phyloP scores from a whole-genome alignment of 2,329 filamentous ascomycete species.

The Bipolaris zeicola region DNA sequence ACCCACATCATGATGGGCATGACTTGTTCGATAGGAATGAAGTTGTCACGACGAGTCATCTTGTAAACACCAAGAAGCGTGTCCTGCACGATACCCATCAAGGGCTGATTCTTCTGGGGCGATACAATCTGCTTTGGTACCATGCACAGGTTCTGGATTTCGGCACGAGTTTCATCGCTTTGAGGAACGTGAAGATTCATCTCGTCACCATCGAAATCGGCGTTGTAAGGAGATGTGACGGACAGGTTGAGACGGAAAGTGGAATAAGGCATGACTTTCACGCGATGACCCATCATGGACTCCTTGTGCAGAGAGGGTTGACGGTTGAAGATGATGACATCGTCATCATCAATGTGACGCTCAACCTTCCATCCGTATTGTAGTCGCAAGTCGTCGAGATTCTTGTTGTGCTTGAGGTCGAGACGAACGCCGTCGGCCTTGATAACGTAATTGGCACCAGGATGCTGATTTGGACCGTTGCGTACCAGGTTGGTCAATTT shows the following conservation, averaged over 20 bases:
- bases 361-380: conserved; percentile 99
- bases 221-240: conserved; percentile 98
- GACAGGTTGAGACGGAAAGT: conserved; percentile 98
- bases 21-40: conserved; percentile 85
- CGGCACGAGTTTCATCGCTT: conserved; percentile 93
- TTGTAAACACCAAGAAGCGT: conserved; percentile 97
- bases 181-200: conserved; percentile 99
- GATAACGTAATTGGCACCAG: conserved; percentile 95
- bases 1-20: conserved; percentile 99
- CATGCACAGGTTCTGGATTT: conserved; percentile 92
- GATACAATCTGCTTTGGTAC: conserved; percentile 99
- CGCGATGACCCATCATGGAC: conserved; percentile 99
- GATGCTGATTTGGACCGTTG: conserved; percentile 93
- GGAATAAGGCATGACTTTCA: conserved; percentile 97
- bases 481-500: conserved; percentile 87
- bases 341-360: conserved; percentile 91
- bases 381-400: conserved; percentile 81
- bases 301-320: conserved; percentile 99
- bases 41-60: conserved; percentile 89
- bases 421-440: conserved; percentile 92
- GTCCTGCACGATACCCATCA: conserved; percentile 99
- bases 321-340: conserved; percentile 99
- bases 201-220: conserved; percentile 99
- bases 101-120: conserved; percentile 90
- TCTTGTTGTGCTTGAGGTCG: conserved; percentile 90